Evolutionary conservation across 306 rosid genomes (phyloP).

Genomic region (Vigna angularis): DNA sequence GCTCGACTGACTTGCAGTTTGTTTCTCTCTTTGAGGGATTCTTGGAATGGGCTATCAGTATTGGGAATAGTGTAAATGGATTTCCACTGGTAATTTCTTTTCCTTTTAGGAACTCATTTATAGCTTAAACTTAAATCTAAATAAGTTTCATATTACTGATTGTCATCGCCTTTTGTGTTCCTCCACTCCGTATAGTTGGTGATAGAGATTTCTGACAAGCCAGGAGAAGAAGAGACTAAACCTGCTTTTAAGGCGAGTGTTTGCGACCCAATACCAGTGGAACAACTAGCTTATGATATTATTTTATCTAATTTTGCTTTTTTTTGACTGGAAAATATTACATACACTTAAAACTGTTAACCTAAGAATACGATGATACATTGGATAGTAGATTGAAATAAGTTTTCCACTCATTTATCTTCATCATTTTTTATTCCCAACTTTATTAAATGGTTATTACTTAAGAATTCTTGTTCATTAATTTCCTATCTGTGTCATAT

Average conservation of each 20-base stretch:
- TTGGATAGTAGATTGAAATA: slow-evolving; percentile 13
- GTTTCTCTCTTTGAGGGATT: slow-evolving; percentile 79
- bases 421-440: background rate
- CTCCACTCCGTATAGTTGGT: slow-evolving; percentile 69
- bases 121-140: slow-evolving; percentile 14
- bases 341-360: background rate
- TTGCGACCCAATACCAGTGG: slow-evolving; percentile 29
- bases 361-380: slow-evolving; percentile 8
- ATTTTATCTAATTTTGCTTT: slow-evolving; percentile 3
- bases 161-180: slow-evolving; percentile 31
- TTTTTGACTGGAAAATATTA: background rate
- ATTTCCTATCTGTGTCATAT: background rate
- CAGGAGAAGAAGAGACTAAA: slow-evolving; percentile 85
- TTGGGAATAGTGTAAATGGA: slow-evolving; percentile 91
- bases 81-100: slow-evolving; percentile 79
- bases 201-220: slow-evolving; percentile 96
- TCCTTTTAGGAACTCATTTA: slow-evolving; percentile 29
- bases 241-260: slow-evolving; percentile 94
- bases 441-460: background rate
- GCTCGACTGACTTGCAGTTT: slow-evolving; percentile 58
- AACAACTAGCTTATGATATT: slow-evolving; percentile 19
- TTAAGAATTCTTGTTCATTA: slow-evolving; percentile 4
- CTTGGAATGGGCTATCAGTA: slow-evolving; percentile 72
- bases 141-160: slow-evolving; percentile 33
- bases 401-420: background rate